Evolutionary conservation across 306 rosid species (phyloP).

Genomic region (Medicago truncatula): DNA sequence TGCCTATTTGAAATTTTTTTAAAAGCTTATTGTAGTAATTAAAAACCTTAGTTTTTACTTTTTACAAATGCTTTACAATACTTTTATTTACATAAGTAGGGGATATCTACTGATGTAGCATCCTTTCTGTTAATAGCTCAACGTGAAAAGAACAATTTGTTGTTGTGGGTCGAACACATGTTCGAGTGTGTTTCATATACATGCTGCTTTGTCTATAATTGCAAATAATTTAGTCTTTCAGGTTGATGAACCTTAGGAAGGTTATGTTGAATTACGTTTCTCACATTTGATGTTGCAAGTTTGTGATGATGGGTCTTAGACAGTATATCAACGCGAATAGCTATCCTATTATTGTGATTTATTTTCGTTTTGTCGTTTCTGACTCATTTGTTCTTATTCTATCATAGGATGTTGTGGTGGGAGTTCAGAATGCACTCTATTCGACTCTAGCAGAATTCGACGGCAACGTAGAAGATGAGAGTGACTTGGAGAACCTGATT

Average conservation of each 20-base stretch:
- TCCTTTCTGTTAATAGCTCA: not conserved
- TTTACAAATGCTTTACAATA: constrained; percentile 8
- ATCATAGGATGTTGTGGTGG: constrained; percentile 66
- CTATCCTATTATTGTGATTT: not conserved
- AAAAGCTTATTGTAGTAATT: not conserved
- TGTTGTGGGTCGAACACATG: not conserved
- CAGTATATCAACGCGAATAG: not conserved
- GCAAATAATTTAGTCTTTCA: not conserved
- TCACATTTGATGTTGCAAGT: constrained; percentile 42
- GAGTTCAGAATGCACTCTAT: constrained; percentile 70
- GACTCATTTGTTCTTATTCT: constrained; percentile 1
- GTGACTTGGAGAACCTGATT: constrained; percentile 69
- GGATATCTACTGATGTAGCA: constrained; percentile 5
- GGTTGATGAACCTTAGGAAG: too few species aligned
- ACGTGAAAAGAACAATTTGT: not conserved
- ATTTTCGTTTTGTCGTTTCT: not conserved
- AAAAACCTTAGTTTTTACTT: not conserved
- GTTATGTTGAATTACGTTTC: constrained; percentile 28
- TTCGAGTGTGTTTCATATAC: not conserved
- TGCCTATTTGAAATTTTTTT: constrained; percentile 15
- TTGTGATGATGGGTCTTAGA: constrained; percentile 16
- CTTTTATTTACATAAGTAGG: not conserved
- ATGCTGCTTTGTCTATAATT: constrained; percentile 10
- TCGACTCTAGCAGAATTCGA: constrained; percentile 46
- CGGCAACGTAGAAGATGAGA: constrained; percentile 60